Percentiles rank a stretch among this genome's conserved stretches.
These are phyloP conservation scores for Henningerozyma blattae DNA, from an alignment of 805 yeast species.

Conservation along the genomic window DNA sequence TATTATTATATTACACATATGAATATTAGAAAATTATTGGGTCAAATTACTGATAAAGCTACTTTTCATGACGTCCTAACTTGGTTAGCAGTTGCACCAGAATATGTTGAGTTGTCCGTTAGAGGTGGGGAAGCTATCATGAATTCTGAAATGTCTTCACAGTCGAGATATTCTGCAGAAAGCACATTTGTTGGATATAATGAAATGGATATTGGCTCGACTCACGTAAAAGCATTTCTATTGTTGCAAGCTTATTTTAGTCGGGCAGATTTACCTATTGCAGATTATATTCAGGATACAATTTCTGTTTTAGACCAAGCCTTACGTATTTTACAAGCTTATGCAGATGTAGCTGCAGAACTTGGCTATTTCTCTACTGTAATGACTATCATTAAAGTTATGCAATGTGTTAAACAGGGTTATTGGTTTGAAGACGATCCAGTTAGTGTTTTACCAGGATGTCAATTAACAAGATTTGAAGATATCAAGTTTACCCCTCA, in stretches of 20 bases:
- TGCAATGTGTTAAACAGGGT: slow-evolving; percentile 85
- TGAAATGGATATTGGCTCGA: slow-evolving; percentile 69
- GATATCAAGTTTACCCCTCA: slow-evolving; percentile 10
- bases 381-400: slow-evolving; percentile 46
- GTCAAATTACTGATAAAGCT: slow-evolving; percentile 31
- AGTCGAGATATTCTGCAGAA: slow-evolving; percentile 52
- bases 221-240: slow-evolving; percentile 65
- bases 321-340: slow-evolving; percentile 86
- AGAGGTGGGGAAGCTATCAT: slow-evolving; percentile 86
- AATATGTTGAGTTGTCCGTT: slow-evolving; percentile 80
- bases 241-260: slow-evolving; percentile 77
- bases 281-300: slow-evolving; percentile 91
- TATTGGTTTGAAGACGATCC: slow-evolving; percentile 77
- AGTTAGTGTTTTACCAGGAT: slow-evolving; percentile 31
- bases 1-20: slow-evolving; percentile 88
- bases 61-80: slow-evolving; percentile 35
- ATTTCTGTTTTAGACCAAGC: slow-evolving; percentile 89
- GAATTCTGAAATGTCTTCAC: slow-evolving; percentile 72
- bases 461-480: slow-evolving; percentile 22
- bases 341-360: slow-evolving; percentile 81
- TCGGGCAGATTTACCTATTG: slow-evolving; percentile 76
- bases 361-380: slow-evolving; percentile 59
- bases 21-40: slow-evolving; percentile 62
- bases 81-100: slow-evolving; percentile 45
- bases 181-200: slow-evolving; percentile 47